phyloP scores from a whole-genome alignment of 1,139 yeast genomes.

The Groenewaldozyma auringiensis region DNA sequence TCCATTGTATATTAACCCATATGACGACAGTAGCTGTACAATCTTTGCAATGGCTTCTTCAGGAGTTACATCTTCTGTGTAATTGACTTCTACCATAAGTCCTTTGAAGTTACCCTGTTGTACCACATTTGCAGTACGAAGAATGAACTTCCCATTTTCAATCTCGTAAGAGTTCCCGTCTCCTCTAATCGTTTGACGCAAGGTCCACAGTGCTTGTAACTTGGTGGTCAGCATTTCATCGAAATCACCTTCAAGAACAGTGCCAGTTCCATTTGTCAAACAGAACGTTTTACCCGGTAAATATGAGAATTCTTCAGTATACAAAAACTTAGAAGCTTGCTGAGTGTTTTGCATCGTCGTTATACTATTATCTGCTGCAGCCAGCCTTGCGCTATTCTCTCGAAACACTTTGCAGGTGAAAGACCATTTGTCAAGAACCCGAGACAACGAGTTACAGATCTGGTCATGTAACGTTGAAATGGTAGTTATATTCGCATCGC shows the following conservation, averaged over 20 bases:
- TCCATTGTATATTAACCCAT: not conserved
- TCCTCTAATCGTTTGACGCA: slow-evolving; percentile 65
- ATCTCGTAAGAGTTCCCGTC: slow-evolving; percentile 57
- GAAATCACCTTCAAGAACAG: slow-evolving; percentile 28
- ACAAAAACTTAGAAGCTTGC: slow-evolving; percentile 34
- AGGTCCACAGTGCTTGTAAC: slow-evolving; percentile 63
- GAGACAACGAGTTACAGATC: slow-evolving; percentile 56
- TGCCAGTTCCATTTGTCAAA: slow-evolving; percentile 37
- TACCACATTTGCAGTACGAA: slow-evolving; percentile 61
- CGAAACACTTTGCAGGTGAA: slow-evolving; percentile 58
- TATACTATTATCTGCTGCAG: slow-evolving; percentile 1
- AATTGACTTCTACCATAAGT: slow-evolving; percentile 50
- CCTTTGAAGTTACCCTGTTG: slow-evolving; percentile 72
- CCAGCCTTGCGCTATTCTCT: slow-evolving; percentile 38
- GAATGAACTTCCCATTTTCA: slow-evolving; percentile 29
- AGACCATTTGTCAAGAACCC: slow-evolving; percentile 52
- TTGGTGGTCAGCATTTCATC: slow-evolving; percentile 38
- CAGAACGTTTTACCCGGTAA: slow-evolving; percentile 45
- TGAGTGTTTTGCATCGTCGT: too few relatives aligned
- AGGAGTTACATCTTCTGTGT: slow-evolving; percentile 8
- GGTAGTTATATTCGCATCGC: slow-evolving; percentile 54
- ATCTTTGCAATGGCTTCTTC: slow-evolving; percentile 1
- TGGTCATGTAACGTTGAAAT: slow-evolving; percentile 61
- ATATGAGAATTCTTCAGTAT: slow-evolving; percentile 52
- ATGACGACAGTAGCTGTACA: not conserved